Evolutionary conservation across 768 basidiomycete genomes (phyloP), one percentile per base, ranked within the genome.

Genomic region (Nevesoporus exiguus): DNA sequence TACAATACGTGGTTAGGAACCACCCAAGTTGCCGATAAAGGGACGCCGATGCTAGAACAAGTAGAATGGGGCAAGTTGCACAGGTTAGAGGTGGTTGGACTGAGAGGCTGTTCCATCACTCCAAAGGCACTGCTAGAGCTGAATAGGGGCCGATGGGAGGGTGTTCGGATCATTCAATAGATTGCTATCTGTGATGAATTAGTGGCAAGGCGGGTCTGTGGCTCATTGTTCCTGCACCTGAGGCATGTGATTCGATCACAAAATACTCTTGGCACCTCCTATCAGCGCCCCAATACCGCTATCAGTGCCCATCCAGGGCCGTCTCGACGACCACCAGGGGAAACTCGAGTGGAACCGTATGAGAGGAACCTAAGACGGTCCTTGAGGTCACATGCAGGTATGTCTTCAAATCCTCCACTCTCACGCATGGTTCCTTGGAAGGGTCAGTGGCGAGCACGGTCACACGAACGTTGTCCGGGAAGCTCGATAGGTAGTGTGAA

Each of bases 81-180:
- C 31, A 64, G 76, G 31, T 64, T 91, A 52, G 70, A 72, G 54
- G 70, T 82, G 13, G 66, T 90, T 27, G 86, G 83, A 1, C 65
- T 86, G 48, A 72, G 85, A 57, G 79, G 67, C 39, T 87, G 84
- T 66, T 63, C 66, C 42, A 60, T 85, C 24, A 72, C 79, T 2
- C 61, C 61, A 37, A 73, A 68, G n/a, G 64, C 83, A 29, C 49
- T 78, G 21, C 57, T 52, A 34, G 76, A 71, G 50, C 63, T 90
- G 37, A 87, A 88, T 60, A 70, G 74, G 61, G 79, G 80, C 0
- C 77, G 85, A 56, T 88, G 86, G 86, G 79, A 80, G 54, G 85
- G 86, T 61, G 73, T 90, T 31, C 68, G 66, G 40, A 63, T 86
- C 57, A 61, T 86, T 55, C 71, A 66, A 52, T 79, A 68, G 56